Conservation (phyloP, 441 rosid genomes). For the Bocquillonia castaneifolia region DNA sequence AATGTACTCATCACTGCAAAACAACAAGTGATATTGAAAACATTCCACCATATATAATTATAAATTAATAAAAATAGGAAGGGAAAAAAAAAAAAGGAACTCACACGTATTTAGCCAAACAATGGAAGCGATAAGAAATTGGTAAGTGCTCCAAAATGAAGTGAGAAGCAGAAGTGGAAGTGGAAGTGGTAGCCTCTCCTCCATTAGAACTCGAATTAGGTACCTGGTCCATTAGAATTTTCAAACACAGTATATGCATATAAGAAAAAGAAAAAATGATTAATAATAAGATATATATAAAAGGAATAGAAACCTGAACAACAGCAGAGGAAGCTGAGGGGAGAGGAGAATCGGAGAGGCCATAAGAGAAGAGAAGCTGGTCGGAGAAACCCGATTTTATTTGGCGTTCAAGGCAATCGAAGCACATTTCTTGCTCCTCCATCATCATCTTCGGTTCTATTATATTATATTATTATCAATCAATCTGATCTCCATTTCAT, state of each 20-base stretch:
- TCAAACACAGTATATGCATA: constrained; percentile 15
- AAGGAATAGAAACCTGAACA: constrained; percentile 42
- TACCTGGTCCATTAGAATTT: constrained; percentile 31
- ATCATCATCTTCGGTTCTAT: not conserved
- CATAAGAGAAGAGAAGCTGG: constrained; percentile 50
- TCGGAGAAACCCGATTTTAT: constrained; percentile 67
- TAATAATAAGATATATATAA: not conserved
- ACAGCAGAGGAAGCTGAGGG: constrained; percentile 75
- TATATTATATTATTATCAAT: no score
- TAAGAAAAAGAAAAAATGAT: not conserved
- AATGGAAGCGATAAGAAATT: constrained; percentile 32
- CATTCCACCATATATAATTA: not conserved
- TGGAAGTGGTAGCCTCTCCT: no score
- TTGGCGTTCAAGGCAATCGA: constrained; percentile 65
- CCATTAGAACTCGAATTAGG: no score
- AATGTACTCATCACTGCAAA: constrained; percentile 42
- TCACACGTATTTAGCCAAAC: constrained; percentile 61
- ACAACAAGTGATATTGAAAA: not conserved
- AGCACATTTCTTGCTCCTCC: constrained; percentile 32
- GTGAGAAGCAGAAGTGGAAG: constrained; percentile 39
- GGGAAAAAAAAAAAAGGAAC: constrained; percentile 14
- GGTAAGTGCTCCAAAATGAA: constrained; percentile 53
- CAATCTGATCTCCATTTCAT: no score
- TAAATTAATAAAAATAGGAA: not conserved
- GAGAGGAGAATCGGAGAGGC: constrained; percentile 61